Percentiles rank a stretch among this genome's conserved stretches.
These are phyloP conservation scores for Cucumis cinereus DNA, from an alignment of 306 rosid genomes.

Conservation along the genomic window DNA sequence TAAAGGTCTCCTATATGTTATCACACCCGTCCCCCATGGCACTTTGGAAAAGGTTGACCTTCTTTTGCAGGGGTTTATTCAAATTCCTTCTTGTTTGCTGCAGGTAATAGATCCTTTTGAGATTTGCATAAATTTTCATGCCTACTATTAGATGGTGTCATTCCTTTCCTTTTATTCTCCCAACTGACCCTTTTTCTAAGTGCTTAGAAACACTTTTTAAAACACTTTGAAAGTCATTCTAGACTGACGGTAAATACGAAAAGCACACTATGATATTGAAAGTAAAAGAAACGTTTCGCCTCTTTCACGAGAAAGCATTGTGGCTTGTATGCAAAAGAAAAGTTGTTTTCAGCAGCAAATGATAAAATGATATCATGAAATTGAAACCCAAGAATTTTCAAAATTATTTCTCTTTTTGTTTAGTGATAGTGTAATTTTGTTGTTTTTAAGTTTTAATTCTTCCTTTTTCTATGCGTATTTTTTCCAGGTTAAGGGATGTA, in stretches of 20 bases:
- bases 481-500: constrained; percentile 67
- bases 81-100: constrained; percentile 69
- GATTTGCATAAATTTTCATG: not conserved
- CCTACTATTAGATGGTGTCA: not conserved
- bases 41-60: constrained; percentile 68
- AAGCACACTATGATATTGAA: too few species aligned
- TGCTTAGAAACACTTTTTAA: too few species aligned
- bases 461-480: constrained; percentile 5
- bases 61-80: constrained; percentile 66
- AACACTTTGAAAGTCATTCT: too few species aligned
- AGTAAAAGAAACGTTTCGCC: too few species aligned
- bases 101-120: constrained; percentile 38
- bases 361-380: too few species aligned
- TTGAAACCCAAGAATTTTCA: too few species aligned
- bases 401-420: too few species aligned
- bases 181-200: not conserved
- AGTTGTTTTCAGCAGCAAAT: too few species aligned
- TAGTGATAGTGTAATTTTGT: not conserved
- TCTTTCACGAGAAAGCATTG: too few species aligned
- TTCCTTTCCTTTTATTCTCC: not conserved
- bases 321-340: too few species aligned
- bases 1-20: constrained; percentile 62
- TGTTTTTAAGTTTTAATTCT: not conserved
- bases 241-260: too few species aligned
- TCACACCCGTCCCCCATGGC: constrained; percentile 72